Conservation (phyloP, 2,329 filamentous ascomycete genomes). For the Phoma sp. region DNA sequence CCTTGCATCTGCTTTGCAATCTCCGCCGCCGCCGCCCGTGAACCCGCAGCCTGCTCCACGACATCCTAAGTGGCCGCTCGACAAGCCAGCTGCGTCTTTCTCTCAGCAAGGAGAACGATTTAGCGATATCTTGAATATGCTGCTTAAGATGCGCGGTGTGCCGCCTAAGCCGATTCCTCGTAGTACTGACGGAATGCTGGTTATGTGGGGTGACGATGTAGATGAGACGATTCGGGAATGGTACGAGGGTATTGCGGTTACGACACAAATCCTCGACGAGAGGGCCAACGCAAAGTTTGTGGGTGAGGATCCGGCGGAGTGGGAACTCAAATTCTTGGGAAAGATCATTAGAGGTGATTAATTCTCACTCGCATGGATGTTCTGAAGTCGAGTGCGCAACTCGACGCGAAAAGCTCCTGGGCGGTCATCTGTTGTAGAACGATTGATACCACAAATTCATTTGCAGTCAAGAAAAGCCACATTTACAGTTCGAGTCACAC, state of each 20-base stretch:
- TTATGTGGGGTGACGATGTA: slow-evolving; percentile 41
- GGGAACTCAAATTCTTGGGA: slow-evolving; percentile 47
- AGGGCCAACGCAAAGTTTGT: slow-evolving; percentile 36
- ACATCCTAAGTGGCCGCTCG: slow-evolving; percentile 58
- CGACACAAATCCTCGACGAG: slow-evolving; percentile 35
- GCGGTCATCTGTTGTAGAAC: slow-evolving; percentile 5
- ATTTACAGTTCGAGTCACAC: background rate
- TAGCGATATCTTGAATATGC: slow-evolving; percentile 62
- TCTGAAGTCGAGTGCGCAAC: background rate
- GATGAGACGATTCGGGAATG: slow-evolving; percentile 44
- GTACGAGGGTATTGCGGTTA: slow-evolving; percentile 46
- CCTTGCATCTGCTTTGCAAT: slow-evolving; percentile 34
- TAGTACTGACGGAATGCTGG: slow-evolving; percentile 44
- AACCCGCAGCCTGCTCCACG: slow-evolving; percentile 15
- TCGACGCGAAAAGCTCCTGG: background rate
- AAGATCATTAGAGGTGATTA: slow-evolving; percentile 44
- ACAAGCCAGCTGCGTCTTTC: slow-evolving; percentile 59
- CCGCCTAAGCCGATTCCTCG: slow-evolving; percentile 49
- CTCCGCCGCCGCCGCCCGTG: slow-evolving; percentile 15
- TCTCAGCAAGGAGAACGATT: slow-evolving; percentile 65
- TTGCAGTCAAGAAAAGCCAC: background rate
- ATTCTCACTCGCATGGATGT: background rate
- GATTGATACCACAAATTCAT: slow-evolving; percentile 6
- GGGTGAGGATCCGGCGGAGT: slow-evolving; percentile 42
- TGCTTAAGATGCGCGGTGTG: slow-evolving; percentile 63